Base-by-base conservation (phyloP, 192 early-diverging fungal species). In the Mortierella claussenii region DNA sequence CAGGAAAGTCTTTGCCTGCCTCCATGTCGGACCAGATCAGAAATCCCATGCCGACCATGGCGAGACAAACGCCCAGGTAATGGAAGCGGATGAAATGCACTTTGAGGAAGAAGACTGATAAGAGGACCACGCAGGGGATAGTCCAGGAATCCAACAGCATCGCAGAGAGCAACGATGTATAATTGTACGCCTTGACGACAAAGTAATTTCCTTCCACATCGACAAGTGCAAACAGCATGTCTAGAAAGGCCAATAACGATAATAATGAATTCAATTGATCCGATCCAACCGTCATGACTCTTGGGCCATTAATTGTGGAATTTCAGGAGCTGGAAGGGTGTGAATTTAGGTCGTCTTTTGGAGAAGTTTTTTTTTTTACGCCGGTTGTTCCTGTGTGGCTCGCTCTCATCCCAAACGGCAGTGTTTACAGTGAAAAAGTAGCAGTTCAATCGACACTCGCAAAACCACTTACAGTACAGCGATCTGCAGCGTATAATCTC, bases 151-250 rank as follows among this genome's bases (percentile, higher is more conserved):
- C 90, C 15, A 94, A 83, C 28, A 94, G 73, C 90, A 92, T 92
- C 58, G 88, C 89, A 0, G 91, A 92, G 31, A 94, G 76, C 2
- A 92, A 66, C 11, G 89, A 91, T 3, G 92, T 94, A 60, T 93
- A 93, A 44, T 73, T 79, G 62, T 86, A 94, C 13, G 90, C 87
- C 75, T 92, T 93, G 58, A 92, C 88, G 12, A 90, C 87, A 83
- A 94, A 91, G 49, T 90, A 94, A 59, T 94, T 94, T 51, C 89
- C 92, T 65, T 94, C 91, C 1, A 94, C 90, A 64, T 94, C 92
- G 10, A 88, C 83, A 10, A 86, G 55, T 1, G 85, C 88, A 69
- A 94, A 67, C 1, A 92, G 45, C 31, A 92, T 69, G 32, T 88
- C 81, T 81, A 61, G 28, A 12, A 27, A 24, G n/a, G n/a, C n/a